Evolutionary conservation across 768 basidiomycete species (phyloP).

Genomic region (Mycena olivaceomarginata): DNA sequence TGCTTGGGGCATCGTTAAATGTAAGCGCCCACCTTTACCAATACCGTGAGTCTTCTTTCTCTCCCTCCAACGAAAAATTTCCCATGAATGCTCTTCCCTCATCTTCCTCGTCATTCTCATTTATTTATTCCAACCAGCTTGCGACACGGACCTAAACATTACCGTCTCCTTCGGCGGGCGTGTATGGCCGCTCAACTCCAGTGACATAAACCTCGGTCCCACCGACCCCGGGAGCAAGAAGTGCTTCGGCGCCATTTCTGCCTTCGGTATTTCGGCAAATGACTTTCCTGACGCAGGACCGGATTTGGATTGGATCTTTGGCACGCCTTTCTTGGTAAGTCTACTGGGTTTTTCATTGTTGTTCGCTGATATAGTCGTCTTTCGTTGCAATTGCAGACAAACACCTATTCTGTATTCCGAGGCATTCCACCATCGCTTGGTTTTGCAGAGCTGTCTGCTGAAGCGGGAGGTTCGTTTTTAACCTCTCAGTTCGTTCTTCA

Average conservation of each 20-base stretch:
- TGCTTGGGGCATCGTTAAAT: not conserved
- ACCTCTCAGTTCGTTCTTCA: not conserved
- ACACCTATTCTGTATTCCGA: conserved; percentile 14
- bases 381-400: not conserved
- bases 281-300: not conserved
- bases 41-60: not conserved
- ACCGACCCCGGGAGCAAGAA: not conserved
- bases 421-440: conserved; percentile 1
- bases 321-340: conserved; percentile 2
- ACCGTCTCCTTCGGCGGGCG: conserved; percentile 10
- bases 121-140: not conserved
- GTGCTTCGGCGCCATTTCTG: not conserved
- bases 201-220: conserved; percentile 2
- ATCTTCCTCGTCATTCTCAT: too few relatives aligned
- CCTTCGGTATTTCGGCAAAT: not conserved
- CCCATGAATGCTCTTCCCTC: too few relatives aligned
- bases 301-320: not conserved
- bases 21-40: not conserved
- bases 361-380: not conserved
- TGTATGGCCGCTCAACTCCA: not conserved
- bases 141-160: not conserved
- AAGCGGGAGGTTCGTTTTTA: conserved; percentile 3
- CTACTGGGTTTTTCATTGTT: not conserved
- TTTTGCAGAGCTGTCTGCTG: not conserved
- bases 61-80: not conserved